phyloP scores from a whole-genome alignment of 192 early-diverging fungal species.

The Rhizophlyctis rosea region DNA sequence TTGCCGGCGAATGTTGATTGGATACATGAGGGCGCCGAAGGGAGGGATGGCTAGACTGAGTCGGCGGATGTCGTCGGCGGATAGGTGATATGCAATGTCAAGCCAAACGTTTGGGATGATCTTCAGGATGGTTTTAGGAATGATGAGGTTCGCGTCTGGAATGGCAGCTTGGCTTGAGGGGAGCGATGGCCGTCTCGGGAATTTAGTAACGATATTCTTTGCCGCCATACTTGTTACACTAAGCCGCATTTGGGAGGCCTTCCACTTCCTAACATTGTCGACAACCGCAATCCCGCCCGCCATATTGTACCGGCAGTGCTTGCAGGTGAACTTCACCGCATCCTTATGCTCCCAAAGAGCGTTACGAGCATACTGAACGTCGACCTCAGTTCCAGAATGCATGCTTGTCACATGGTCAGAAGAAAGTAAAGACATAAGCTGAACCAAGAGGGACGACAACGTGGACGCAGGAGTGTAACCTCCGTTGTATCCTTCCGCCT shows the following conservation, averaged over 20 bases:
- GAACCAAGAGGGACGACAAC: conserved; percentile 21
- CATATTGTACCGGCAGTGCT: conserved; percentile 11
- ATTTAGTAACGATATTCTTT: too few relatives aligned
- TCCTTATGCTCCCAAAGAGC: not conserved
- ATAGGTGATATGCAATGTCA: conserved; percentile 15
- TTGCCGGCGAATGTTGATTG: conserved; percentile 10
- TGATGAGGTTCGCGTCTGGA: not conserved
- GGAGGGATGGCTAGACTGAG: conserved; percentile 1
- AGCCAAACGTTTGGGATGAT: conserved; percentile 11
- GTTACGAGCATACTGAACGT: too few relatives aligned
- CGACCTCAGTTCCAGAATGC: not conserved
- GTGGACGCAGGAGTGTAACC: conserved; percentile 30
- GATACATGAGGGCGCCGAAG: conserved; percentile 5
- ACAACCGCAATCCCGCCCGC: not conserved
- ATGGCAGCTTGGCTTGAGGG: too few relatives aligned
- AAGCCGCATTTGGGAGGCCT: too few relatives aligned
- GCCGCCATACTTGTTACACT: too few relatives aligned
- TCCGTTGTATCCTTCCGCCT: conserved; percentile 17
- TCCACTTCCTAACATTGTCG: not conserved
- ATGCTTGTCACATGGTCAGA: conserved; percentile 16
- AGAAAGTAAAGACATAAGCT: conserved; percentile 28
- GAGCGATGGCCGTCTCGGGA: too few relatives aligned
- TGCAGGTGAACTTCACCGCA: conserved; percentile 9
- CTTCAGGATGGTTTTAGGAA: not conserved
- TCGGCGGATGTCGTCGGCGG: conserved; percentile 9